Evolutionary conservation across 176 grass and related monocot species (phyloP).

Genomic region (Rhynchospora tenuis): DNA sequence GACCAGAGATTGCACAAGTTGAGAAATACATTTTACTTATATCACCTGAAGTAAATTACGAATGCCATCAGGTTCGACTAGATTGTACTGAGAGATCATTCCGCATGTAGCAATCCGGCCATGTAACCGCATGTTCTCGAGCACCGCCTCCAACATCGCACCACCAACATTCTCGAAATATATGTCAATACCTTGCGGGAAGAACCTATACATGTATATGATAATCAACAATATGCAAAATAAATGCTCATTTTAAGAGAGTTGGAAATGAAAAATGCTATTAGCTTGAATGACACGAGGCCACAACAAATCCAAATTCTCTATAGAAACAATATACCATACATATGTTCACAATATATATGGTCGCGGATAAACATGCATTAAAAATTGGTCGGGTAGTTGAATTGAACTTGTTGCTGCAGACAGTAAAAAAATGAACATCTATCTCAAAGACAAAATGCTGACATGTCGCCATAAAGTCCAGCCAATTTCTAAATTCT

Average conservation of each 20-base stretch:
- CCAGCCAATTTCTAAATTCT: neutral
- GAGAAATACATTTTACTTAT: neutral
- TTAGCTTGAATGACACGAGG: neutral
- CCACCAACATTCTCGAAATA: conserved; percentile 74
- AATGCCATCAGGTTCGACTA: conserved; percentile 3
- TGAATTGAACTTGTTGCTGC: too few species aligned
- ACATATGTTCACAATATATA: neutral
- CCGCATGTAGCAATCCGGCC: conserved; percentile 33
- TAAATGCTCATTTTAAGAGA: neutral
- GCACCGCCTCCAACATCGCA: conserved; percentile 36
- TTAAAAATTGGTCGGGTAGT: neutral
- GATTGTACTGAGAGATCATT: conserved; percentile 58
- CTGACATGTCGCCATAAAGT: neutral
- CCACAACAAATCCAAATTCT: neutral
- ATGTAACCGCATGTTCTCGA: conserved; percentile 27
- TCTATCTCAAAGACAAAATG: neutral
- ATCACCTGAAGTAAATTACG: conserved; percentile 14
- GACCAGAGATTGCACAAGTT: neutral
- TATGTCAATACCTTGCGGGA: conserved; percentile 59
- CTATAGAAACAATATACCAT: neutral
- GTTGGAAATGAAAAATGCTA: neutral
- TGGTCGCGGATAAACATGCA: neutral
- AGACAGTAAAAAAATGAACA: neutral
- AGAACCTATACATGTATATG: conserved; percentile 14
- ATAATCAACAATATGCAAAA: neutral